These are phyloP conservation scores for Galerina sulciceps DNA, from an alignment of 768 basidiomycete species.

Conservation along the genomic window DNA sequence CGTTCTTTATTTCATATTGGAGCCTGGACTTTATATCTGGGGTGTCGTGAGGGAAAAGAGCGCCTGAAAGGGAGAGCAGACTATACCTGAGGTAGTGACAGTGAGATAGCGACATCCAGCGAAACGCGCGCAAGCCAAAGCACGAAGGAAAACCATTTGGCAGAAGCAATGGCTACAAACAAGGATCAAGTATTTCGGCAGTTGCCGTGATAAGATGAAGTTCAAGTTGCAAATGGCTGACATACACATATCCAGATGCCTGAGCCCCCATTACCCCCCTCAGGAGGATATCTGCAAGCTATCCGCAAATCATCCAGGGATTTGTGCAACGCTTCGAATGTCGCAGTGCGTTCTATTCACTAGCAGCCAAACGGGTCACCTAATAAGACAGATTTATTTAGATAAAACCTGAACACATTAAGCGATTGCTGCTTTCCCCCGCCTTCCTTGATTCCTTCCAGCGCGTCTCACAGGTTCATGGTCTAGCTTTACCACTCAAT, in stretches of 20 bases:
- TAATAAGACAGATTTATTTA: slow-evolving; percentile 26
- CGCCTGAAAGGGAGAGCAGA: neutral
- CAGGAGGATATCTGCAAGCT: slow-evolving; percentile 50
- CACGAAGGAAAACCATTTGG: no score
- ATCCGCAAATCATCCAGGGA: slow-evolving; percentile 57
- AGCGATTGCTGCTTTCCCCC: slow-evolving; percentile 64
- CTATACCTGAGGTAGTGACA: neutral
- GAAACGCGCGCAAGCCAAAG: no score
- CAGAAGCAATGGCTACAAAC: no score
- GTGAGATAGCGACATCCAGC: neutral
- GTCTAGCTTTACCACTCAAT: slow-evolving; percentile 76
- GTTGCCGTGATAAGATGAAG: neutral
- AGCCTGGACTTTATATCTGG: slow-evolving; percentile 60
- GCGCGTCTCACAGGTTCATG: slow-evolving; percentile 66
- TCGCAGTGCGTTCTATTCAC: slow-evolving; percentile 49
- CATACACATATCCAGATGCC: slow-evolving; percentile 13
- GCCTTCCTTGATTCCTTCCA: slow-evolving; percentile 66
- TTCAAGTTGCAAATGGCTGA: neutral
- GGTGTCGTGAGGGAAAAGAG: neutral
- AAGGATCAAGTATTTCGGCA: neutral
- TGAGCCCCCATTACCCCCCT: slow-evolving; percentile 49
- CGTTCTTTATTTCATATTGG: slow-evolving; percentile 56
- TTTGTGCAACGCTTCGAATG: slow-evolving; percentile 48
- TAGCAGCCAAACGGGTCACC: neutral
- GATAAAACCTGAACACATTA: slow-evolving; percentile 63